Evolutionary conservation across 768 basidiomycete genomes (phyloP).

Genomic region (Amanita jacksonii): DNA sequence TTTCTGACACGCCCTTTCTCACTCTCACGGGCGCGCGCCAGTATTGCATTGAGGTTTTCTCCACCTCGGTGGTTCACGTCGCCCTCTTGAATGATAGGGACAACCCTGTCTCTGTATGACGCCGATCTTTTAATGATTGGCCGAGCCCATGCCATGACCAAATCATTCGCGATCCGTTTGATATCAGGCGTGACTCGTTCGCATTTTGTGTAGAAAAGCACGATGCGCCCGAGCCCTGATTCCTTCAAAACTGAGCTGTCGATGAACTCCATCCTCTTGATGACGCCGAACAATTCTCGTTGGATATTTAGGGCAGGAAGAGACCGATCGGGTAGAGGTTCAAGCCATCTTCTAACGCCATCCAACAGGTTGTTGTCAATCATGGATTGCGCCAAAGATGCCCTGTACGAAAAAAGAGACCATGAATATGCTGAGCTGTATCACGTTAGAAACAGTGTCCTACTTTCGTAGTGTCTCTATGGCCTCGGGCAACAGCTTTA

Average conservation of each 20-base stretch:
- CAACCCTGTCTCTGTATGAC: conserved; percentile 65
- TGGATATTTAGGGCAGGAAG: conserved; percentile 96
- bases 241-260: conserved; percentile 88
- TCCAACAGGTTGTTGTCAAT: conserved; percentile 92
- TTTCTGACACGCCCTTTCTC: conserved; percentile 64
- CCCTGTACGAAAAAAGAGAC: conserved; percentile 34
- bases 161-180: conserved; percentile 68
- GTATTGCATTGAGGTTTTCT: conserved; percentile 60
- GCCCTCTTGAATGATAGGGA: conserved; percentile 45
- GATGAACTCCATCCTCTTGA: conserved; percentile 87
- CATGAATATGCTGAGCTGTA: conserved; percentile 9
- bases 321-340: conserved; percentile 87
- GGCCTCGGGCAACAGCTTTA: conserved; percentile 78
- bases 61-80: conserved; percentile 25
- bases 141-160: conserved; percentile 81
- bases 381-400: conserved; percentile 82
- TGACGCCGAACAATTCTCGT: conserved; percentile 74
- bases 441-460: too few relatives aligned
- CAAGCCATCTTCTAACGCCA: conserved; percentile 85
- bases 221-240: conserved; percentile 77
- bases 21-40: conserved; percentile 54
- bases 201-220: conserved; percentile 95
- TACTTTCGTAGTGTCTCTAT: conserved; percentile 92
- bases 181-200: conserved; percentile 82
- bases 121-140: conserved; percentile 88